Conservation (phyloP, 192 early-diverging fungal genomes). For the Entomortierella chlamydospora region DNA sequence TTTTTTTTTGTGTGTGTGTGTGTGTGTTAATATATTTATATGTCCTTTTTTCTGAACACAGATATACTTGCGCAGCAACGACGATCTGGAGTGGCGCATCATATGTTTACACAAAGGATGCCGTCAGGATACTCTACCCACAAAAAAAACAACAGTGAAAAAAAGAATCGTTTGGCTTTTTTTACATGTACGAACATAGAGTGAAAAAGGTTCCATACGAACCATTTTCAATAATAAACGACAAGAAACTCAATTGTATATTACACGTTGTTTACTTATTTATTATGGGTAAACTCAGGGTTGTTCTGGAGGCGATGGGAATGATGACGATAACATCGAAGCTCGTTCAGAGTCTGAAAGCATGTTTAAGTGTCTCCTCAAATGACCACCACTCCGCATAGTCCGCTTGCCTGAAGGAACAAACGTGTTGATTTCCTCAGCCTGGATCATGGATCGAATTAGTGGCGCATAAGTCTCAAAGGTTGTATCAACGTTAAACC, state of each 20-base stretch:
- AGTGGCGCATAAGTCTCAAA: slow-evolving; percentile 31
- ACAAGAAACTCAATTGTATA: not conserved
- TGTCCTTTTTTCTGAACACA: slow-evolving; percentile 37
- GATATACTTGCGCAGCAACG: slow-evolving; percentile 78
- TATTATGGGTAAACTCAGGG: too few species aligned
- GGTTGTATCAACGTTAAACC: slow-evolving; percentile 22
- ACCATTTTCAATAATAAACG: not conserved
- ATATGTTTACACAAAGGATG: slow-evolving; percentile 80
- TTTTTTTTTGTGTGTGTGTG: too few species aligned
- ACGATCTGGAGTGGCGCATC: slow-evolving; percentile 84
- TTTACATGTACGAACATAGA: too few species aligned
- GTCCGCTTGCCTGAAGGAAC: slow-evolving; percentile 38
- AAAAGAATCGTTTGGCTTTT: slow-evolving; percentile 5
- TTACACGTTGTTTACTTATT: not conserved
- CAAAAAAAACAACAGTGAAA: slow-evolving; percentile 37
- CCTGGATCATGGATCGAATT: slow-evolving; percentile 28
- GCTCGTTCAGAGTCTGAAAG: slow-evolving; percentile 29
- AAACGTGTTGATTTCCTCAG: slow-evolving; percentile 23
- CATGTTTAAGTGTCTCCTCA: slow-evolving; percentile 27
- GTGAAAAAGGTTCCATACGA: too few species aligned
- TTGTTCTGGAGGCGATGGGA: slow-evolving; percentile 8
- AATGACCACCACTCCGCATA: slow-evolving; percentile 48
- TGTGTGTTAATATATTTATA: too few species aligned
- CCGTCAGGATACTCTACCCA: slow-evolving; percentile 73
- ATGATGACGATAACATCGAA: slow-evolving; percentile 20